Evolutionary conservation across 2,329 filamentous ascomycete genomes (phyloP), one percentile per base, ranked within the genome.

Genomic region (Neonectria coccinea): DNA sequence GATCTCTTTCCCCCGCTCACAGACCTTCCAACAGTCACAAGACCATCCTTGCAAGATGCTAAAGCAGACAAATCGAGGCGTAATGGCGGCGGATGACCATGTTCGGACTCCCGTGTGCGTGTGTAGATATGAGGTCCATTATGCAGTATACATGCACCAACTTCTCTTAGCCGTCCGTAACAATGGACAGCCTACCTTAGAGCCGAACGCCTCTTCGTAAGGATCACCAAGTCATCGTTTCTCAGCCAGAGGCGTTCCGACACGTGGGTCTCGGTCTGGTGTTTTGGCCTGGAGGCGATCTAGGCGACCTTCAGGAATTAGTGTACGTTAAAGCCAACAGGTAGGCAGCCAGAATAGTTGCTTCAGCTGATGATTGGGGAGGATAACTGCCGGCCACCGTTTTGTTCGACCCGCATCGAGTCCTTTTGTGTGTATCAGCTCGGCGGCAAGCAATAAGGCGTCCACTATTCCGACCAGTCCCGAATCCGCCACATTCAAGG

Each of bases 1-100:
- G 16, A 57, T 54, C 5, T 47, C 42, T 55, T 20, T 54, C 54
- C n/a, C 62, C 48, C 58, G n/a, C 33, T 39, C n/a, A 29, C 41
- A 22, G 14, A 12, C 20, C 18, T 29, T 39, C 22, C 3, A 22
- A 31, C 16, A 14, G 29, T 54, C 31, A 42, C 44, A 55, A 51
- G 16, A 45, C 29, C 29, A 61, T 53, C 52, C 56, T 47, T 56
- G 48, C 12, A 36, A 12, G 18, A 20, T 51, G 39, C 20, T 11
- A 33, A 20, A 25, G 31, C 22, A 33, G 39, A 41, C 22, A 51
- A 56, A 36, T 52, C 45, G 7, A 50, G 29, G 42, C 25, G 8
- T 52, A 12, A 31, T 31, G 14, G 14, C n/a, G 45, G 16, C 62
- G 52, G 41, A 48, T 47, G 47, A 25, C 52, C 47, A 50, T 18